Evolutionary conservation across 2,329 filamentous ascomycete genomes (phyloP), one percentile per base, ranked within the genome.

Genomic region (Aureobasidium subglaciale): DNA sequence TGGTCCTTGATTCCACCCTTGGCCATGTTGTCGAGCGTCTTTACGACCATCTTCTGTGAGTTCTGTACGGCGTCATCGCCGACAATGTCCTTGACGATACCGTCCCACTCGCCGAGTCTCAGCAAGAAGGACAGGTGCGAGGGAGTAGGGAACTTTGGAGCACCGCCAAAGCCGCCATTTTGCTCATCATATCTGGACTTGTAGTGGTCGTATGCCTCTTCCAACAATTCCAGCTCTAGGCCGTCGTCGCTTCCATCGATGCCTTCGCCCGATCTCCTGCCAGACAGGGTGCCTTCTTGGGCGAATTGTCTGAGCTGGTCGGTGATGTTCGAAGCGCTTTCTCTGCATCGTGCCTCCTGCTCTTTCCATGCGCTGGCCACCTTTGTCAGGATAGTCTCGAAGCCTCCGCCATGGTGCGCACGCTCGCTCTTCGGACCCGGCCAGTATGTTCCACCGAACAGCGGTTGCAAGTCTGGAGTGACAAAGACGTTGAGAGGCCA

Each of bases 401-500:
- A 96, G 38, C 88, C 85, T 38, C 88, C 86, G 4, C 85, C 81
- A 71, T 48, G 42, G 13, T 66, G 67, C 5, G 67, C 67, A 62
- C 66, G 73, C 58, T 69, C 76, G 4, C 83, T 81, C 46, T 83
- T 85, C 0, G 90, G 88, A 0, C 88, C 88, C 4, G 91, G 90
- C 88, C 90, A 97, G 71, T 96, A 97, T 8, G 92, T 96, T 22
- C 92, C 92, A 34, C 93, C 93, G 71, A 96, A 97, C 9, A 99
- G 87, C 0, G 93, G 93, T 66, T 96, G 86, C 24, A 97, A 79
- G 62, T 95, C 86, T 0, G 93, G 90, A 0, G 93, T 99, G 27
- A 97, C 79, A 68, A 99, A 97, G n/a, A 96, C 85, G 66, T 96
- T 97, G 59, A 97, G 74, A 1, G 93, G 93, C 91, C 93, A 97